Evolutionary conservation across 2,329 filamentous ascomycete species (phyloP).

Genomic region (Albophoma yamanashiensis): DNA sequence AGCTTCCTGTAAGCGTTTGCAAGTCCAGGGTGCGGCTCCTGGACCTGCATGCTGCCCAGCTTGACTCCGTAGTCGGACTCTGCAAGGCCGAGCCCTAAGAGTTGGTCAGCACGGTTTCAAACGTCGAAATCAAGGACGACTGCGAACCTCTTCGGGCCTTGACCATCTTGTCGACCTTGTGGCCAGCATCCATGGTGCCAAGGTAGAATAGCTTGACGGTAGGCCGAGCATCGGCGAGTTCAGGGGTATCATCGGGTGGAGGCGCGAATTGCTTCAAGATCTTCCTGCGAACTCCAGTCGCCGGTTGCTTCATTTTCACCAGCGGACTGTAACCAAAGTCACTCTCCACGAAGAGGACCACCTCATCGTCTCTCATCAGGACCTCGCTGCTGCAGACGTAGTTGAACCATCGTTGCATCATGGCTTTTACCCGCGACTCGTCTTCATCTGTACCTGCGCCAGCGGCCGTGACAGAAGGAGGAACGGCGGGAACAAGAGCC

Average conservation of each 20-base stretch:
- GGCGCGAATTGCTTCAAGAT: conserved; percentile 97
- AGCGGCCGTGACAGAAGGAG: conserved; percentile 86
- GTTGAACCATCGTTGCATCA: conserved; percentile 92
- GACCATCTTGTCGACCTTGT: conserved; percentile 91
- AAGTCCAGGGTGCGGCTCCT: conserved; percentile 83
- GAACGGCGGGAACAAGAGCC: conserved; percentile 85
- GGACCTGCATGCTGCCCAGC: conserved; percentile 72
- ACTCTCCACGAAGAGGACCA: conserved; percentile 97
- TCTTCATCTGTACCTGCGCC: conserved; percentile 96
- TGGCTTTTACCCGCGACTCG: conserved; percentile 75
- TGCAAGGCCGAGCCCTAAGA: conserved; percentile 73
- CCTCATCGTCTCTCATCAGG: conserved; percentile 90
- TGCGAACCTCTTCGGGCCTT: conserved; percentile 74
- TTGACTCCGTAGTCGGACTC: conserved; percentile 93
- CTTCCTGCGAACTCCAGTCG: conserved; percentile 88
- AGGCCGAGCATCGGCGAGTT: conserved; percentile 80
- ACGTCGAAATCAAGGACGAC: background rate
- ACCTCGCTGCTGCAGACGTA: conserved; percentile 86
- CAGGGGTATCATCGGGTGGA: conserved; percentile 91
- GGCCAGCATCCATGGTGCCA: conserved; percentile 89
- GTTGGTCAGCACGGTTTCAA: conserved; percentile 6
- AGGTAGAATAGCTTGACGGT: conserved; percentile 94
- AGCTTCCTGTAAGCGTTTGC: conserved; percentile 89
- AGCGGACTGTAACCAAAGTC: conserved; percentile 98
- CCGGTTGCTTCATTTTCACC: conserved; percentile 90